These are phyloP conservation scores for Vigna radiata DNA, from an alignment of 306 rosid genomes.

Conservation along the genomic window DNA sequence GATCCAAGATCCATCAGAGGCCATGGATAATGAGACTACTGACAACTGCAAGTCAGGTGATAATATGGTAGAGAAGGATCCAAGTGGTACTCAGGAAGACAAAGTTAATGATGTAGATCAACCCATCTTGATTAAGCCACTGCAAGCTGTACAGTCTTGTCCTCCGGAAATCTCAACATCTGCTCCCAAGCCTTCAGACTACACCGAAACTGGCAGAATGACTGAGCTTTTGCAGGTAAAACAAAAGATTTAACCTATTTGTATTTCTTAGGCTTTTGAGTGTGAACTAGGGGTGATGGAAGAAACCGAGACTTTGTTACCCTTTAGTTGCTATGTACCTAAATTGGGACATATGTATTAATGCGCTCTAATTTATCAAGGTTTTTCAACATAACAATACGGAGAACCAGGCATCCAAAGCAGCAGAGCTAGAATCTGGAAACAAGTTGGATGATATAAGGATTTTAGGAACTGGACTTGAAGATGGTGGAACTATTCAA, in stretches of 20 bases:
- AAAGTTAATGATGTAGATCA: constrained; percentile 50
- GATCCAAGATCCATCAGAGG: constrained; percentile 51
- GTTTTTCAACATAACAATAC: constrained; percentile 65
- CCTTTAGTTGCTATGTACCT: constrained; percentile 20
- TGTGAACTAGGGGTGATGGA: background rate
- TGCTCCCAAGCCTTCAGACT: constrained; percentile 51
- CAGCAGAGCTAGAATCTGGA: constrained; percentile 49
- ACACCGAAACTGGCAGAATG: constrained; percentile 62
- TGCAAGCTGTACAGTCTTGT: constrained; percentile 61
- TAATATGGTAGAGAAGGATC: constrained; percentile 44
- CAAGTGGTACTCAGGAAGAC: constrained; percentile 41
- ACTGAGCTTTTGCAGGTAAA: constrained; percentile 82
- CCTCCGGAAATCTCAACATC: constrained; percentile 44
- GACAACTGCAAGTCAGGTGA: constrained; percentile 50
- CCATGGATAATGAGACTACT: constrained; percentile 45
- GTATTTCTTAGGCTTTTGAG: constrained; percentile 3
- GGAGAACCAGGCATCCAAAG: constrained; percentile 54
- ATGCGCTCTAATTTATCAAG: constrained; percentile 47
- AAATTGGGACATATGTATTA: constrained; percentile 28
- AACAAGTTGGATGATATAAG: constrained; percentile 47
- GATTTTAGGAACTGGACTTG: constrained; percentile 44
- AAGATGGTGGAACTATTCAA: constrained; percentile 48
- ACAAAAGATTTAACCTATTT: constrained; percentile 27
- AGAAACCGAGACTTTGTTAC: constrained; percentile 10
- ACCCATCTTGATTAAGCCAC: constrained; percentile 63